Conservation (phyloP, 2,329 filamentous ascomycete genomes). For the Fusarium globosum region DNA sequence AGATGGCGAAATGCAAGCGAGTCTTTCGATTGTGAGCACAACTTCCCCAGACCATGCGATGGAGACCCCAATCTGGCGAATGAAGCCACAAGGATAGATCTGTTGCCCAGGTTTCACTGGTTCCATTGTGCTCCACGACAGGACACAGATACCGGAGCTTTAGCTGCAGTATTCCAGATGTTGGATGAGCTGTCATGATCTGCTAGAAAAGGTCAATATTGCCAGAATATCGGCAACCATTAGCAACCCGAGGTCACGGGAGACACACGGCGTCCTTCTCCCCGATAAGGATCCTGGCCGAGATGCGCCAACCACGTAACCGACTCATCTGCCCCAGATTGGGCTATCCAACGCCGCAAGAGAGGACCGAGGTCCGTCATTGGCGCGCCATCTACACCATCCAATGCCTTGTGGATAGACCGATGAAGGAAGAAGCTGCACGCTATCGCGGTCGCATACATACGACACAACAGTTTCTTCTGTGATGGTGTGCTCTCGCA, state of each 20-base stretch:
- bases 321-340: constrained; percentile 39
- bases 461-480: constrained; percentile 13
- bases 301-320: constrained; percentile 22
- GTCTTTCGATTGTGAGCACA: constrained; percentile 6
- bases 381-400: constrained; percentile 32
- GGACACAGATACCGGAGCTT: constrained; percentile 27
- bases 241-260: constrained; percentile 30
- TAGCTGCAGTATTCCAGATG: constrained; percentile 37
- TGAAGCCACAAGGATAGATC: constrained; percentile 11
- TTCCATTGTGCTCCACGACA: constrained; percentile 20
- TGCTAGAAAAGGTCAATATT: constrained; percentile 22
- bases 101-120: constrained; percentile 17
- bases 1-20: constrained; percentile 33
- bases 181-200: constrained; percentile 42
- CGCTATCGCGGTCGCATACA: constrained; percentile 12
- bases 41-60: constrained; percentile 19
- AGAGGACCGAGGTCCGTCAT: constrained; percentile 32
- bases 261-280: constrained; percentile 20
- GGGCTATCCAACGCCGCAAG: constrained; percentile 17
- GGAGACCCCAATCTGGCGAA: constrained; percentile 21
- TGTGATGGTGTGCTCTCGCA: constrained; percentile 38
- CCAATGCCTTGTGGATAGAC: constrained; percentile 11
- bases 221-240: constrained; percentile 16
- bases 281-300: constrained; percentile 25
- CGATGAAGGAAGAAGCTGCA: constrained; percentile 20